phyloP scores from a whole-genome alignment of 345 rosid species.

The Populus davidiana region DNA sequence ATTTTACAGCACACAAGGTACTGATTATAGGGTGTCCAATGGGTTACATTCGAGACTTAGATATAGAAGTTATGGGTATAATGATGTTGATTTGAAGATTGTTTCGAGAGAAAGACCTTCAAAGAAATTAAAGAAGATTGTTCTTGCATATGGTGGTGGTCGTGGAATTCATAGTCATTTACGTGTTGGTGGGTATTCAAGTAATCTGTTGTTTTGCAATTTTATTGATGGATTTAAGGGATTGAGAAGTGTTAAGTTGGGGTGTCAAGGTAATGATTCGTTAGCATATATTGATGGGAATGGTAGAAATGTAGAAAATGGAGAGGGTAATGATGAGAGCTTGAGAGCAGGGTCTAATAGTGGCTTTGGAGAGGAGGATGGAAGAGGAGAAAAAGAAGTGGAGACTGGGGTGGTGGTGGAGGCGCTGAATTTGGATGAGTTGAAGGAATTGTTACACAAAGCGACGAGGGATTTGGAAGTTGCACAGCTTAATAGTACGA shows the following conservation, averaged over 20 bases:
- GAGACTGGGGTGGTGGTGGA: slow-evolving; percentile 33
- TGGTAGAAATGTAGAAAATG: slow-evolving; percentile 44
- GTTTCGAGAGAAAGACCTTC: slow-evolving; percentile 22
- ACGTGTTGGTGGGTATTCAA: slow-evolving; percentile 15
- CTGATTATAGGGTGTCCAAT: slow-evolving; percentile 26
- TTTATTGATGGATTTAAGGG: slow-evolving; percentile 25
- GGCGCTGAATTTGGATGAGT: slow-evolving; percentile 49
- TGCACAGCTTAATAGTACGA: slow-evolving; percentile 66
- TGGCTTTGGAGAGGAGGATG: slow-evolving; percentile 25
- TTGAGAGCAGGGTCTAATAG: slow-evolving; percentile 23
- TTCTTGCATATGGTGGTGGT: slow-evolving; percentile 12
- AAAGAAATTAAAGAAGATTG: slow-evolving; percentile 31
- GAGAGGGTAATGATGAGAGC: slow-evolving; percentile 34
- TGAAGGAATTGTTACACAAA: slow-evolving; percentile 56
- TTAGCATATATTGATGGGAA: slow-evolving; percentile 55
- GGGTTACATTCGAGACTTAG: slow-evolving; percentile 36
- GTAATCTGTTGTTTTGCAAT: slow-evolving; percentile 27
- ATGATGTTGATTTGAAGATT: slow-evolving; percentile 29
- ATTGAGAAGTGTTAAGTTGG: slow-evolving; percentile 30
- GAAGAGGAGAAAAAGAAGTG: slow-evolving; percentile 34
- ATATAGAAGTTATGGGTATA: slow-evolving; percentile 30
- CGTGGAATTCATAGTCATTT: slow-evolving; percentile 30
- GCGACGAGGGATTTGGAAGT: slow-evolving; percentile 67
- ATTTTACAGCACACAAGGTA: slow-evolving; percentile 31
- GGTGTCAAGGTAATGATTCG: slow-evolving; percentile 67